Base-by-base conservation (phyloP, 208 protist species). In the Leishmania aethiopica region DNA sequence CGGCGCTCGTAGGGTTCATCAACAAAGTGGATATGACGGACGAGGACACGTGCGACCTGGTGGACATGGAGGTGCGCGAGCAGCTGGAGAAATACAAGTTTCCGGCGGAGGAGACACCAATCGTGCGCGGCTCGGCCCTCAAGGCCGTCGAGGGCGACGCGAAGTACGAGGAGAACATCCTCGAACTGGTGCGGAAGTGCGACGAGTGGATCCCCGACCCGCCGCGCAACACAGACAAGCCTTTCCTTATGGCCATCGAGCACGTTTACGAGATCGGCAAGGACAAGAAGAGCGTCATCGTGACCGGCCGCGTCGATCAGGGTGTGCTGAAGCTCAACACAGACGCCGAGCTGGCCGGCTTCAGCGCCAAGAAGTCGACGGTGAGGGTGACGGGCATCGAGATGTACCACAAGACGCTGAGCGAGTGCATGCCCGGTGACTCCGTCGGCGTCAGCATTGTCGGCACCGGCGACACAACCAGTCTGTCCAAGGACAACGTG, bases 211-310 rank as follows among this genome's bases (percentile, higher is more conserved):
- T 99, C 85, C 96, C 96, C 2, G 93, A 97, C 79, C 98, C 98
- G 64, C 91, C 95, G 75, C 96, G 99, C 81, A 96, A 98, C 79
- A 96, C 95, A 1, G 98, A 99, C 77, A 99, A 99, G 89, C 96
- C 96, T 40, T 99, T 99, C 92, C 89, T 99, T n/a, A 99, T 99
- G 98, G 92, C 98, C 60, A 97, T 99, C 81, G 98, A 99, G 89
- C 95, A 96, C 85, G 96, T 98, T 35, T 99, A 98, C 86, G 95
- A 96, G 62, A 93, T 96, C 71, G 94, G 93, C 86, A 94, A 93
- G 81, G 98, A 98, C 78, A 94, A 96, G 81, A 98, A 99, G 86
- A 95, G 97, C 81, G 98, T 99, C 45, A 98, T 99, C 70, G 96
- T 97, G 8, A 99, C 99, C 13, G 99, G 99, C 62, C 92, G 94